phyloP scores from a whole-genome alignment of 2,329 filamentous ascomycete species.

The Remersonia thermophila region DNA sequence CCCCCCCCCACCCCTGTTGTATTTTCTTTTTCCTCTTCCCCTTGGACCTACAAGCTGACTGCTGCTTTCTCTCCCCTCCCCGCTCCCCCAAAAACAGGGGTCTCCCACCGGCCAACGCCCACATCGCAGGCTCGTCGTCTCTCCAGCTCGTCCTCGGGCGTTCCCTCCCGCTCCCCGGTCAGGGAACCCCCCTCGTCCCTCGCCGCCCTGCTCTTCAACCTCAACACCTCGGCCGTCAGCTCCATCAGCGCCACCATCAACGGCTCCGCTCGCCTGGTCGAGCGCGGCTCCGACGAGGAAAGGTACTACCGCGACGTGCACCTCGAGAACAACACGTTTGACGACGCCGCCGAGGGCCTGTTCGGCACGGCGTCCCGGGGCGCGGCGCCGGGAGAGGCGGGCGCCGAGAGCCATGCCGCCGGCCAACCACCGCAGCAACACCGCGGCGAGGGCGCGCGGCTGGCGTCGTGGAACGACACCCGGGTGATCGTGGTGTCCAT shows the following conservation, averaged over 20 bases:
- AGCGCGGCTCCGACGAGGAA: constrained; percentile 67
- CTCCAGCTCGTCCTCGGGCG: constrained; percentile 42
- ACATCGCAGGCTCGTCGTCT: constrained; percentile 50
- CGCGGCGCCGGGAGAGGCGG: too few species aligned
- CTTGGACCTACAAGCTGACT: background rate
- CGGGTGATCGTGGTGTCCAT: constrained; percentile 79
- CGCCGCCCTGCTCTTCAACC: constrained; percentile 71
- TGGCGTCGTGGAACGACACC: constrained; percentile 70
- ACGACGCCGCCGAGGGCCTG: constrained; percentile 35
- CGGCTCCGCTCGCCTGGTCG: constrained; percentile 65
- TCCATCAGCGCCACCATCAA: constrained; percentile 91
- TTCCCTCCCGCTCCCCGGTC: constrained; percentile 48
- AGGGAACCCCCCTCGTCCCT: constrained; percentile 51
- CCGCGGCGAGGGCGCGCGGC: constrained; percentile 45
- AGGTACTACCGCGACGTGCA: constrained; percentile 71
- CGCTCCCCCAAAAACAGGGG: constrained; percentile 44
- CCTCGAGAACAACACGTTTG: constrained; percentile 85
- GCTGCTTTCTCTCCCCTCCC: background rate
- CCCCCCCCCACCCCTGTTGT: background rate
- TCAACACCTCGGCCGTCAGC: constrained; percentile 79
- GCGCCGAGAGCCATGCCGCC: too few species aligned
- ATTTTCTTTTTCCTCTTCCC: too few species aligned
- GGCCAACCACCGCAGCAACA: constrained; percentile 11
- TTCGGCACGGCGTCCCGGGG: constrained; percentile 6
- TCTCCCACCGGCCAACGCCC: constrained; percentile 79